These are phyloP conservation scores for Tinospora cordifolia DNA, from an alignment of 164 flowering plant species.

Conservation along the genomic window DNA sequence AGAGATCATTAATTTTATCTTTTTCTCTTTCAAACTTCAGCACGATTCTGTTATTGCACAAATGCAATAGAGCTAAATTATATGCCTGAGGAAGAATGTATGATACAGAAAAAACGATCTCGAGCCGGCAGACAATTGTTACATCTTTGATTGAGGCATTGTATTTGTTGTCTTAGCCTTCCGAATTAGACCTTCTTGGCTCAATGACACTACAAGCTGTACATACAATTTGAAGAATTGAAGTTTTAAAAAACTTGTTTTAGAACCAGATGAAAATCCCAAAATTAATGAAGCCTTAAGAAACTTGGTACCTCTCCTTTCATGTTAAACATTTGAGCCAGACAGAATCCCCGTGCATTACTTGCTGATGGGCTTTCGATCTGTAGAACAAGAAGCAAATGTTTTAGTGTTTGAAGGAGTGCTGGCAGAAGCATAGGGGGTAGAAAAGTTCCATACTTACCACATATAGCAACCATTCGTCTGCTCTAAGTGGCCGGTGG, in stretches of 20 bases:
- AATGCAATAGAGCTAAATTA: neutral
- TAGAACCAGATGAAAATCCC: neutral
- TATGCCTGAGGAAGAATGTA: neutral
- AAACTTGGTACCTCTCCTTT: conserved; percentile 67
- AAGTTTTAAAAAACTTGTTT: neutral
- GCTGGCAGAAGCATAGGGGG: neutral
- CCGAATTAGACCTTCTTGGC: conserved; percentile 78
- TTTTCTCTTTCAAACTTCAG: neutral
- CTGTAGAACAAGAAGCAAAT: conserved; percentile 22
- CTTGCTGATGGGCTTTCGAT: conserved; percentile 44
- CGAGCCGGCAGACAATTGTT: conserved; percentile 5
- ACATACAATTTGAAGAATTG: neutral
- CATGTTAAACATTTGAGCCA: conserved; percentile 68
- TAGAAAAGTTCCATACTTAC: conserved; percentile 29
- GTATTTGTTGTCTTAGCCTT: conserved; percentile 27
- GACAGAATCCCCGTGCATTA: conserved; percentile 43
- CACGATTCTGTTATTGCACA: neutral
- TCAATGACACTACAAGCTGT: conserved; percentile 71
- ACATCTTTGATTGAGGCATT: conserved; percentile 37
- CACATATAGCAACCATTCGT: conserved; percentile 83
- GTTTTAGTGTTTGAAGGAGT: neutral
- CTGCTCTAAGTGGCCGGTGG: conserved; percentile 76
- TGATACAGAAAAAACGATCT: neutral
- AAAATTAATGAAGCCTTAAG: neutral
- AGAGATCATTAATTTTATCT: neutral